Evolutionary conservation across 2,329 filamentous ascomycete genomes (phyloP).

Genomic region (Pseudocercospora cruenta): DNA sequence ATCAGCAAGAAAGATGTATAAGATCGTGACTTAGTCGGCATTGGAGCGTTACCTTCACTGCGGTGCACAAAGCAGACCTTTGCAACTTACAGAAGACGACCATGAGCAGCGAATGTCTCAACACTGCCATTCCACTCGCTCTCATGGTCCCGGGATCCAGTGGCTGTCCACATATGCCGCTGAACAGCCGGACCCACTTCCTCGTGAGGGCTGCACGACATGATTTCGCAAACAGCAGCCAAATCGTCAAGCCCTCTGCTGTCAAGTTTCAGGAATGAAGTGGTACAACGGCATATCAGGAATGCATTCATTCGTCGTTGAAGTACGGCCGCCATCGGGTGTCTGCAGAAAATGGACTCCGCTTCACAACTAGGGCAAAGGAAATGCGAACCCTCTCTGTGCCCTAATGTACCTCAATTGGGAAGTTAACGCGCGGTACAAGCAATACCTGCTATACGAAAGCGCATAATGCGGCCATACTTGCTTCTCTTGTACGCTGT

Average conservation of each 20-base stretch:
- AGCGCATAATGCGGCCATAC: not conserved
- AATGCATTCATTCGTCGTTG: not conserved
- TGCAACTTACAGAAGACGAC: not conserved
- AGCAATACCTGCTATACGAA: not conserved
- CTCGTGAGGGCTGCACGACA: not conserved
- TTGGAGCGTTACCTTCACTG: not conserved
- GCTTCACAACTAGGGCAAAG: not conserved
- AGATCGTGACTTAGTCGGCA: not conserved
- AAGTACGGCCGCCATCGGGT: not conserved
- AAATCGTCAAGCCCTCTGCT: not conserved
- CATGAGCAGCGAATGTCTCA: too few species aligned
- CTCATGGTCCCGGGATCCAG: not conserved
- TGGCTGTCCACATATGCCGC: slow-evolving; percentile 7
- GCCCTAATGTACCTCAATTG: not conserved
- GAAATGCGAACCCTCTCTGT: not conserved
- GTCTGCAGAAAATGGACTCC: not conserved
- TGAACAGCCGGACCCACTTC: not conserved
- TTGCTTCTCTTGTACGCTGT: not conserved
- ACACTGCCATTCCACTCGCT: not conserved
- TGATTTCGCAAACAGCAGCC: not conserved
- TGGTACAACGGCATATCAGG: not conserved
- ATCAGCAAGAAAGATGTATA: too few species aligned
- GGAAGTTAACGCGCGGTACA: not conserved
- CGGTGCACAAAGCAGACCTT: not conserved
- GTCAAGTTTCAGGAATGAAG: not conserved